Evolutionary conservation across 257 asterid genomes (phyloP), one percentile per base, ranked within the genome.

Genomic region (Scutellaria barbata): DNA sequence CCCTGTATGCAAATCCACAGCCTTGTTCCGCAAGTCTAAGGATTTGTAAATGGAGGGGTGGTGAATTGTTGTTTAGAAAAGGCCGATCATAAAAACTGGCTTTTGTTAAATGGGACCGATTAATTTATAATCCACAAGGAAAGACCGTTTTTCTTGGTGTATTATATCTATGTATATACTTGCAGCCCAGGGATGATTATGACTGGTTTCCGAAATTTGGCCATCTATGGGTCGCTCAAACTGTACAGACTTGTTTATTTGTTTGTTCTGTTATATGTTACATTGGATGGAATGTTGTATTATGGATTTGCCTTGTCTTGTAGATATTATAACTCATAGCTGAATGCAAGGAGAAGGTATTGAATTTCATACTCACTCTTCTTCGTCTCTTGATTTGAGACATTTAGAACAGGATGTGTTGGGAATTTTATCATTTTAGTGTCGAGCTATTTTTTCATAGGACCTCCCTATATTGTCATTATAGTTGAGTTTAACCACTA

Each of bases 1-100:
- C 42, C 89, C 95, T 0, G 85, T 92, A 5, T 92, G 92, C 93
- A 92, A 89, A 78, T 83, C 93, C 14, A 58, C 83, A n/a, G 97
- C 88, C 55, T 74, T 88, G 81, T 72, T 62, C 25, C 60, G 74
- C 20, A 82, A 67, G 76, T 76, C 73, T 43, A 78, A 80, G 77
- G 78, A 69, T 45, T 68, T 20, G 54, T 83, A 82, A 81, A 61
- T 14, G 20, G 66, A 72, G 81, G 63, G 79, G 63, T 51, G 8
- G 51, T 37, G 25, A 8, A 43, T 37, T 67, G 68, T 9, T 45
- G 37, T 54, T 45, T 3, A 60, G 54, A 52, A 69, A 53, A 69
- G 58, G 68, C 52, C 35, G 42, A 47, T 58, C 46, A 75, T 66
- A 42, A 63, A 14, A 60, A 71, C 59, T 18, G 73, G 66, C 47